phyloP scores from a whole-genome alignment of 352 stramenopile genomes.

The Elongisporangium anandrum region DNA sequence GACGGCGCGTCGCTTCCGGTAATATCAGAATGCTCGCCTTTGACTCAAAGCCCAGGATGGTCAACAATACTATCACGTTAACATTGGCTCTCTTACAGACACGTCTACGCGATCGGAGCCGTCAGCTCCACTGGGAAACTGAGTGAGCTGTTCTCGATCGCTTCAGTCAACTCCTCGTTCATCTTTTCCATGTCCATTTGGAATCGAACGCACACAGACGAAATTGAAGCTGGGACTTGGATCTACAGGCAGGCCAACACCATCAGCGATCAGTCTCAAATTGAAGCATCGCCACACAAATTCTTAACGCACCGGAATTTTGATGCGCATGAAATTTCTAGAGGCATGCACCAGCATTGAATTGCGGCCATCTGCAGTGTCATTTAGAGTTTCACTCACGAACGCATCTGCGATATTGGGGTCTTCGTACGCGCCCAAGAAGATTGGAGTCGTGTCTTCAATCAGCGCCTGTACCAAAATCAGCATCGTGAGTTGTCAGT shows the following conservation, averaged over 20 bases:
- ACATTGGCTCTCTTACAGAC: not conserved
- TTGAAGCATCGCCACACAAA: not conserved
- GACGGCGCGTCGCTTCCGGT: not conserved
- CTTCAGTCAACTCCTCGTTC: conserved; percentile 53
- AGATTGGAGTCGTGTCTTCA: conserved; percentile 54
- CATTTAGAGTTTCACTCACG: conserved; percentile 15
- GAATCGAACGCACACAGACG: conserved; percentile 31
- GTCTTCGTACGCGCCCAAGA: conserved; percentile 78
- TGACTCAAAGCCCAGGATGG: not conserved
- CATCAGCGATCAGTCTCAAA: not conserved
- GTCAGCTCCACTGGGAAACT: conserved; percentile 49
- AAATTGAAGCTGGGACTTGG: not conserved
- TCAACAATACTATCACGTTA: not conserved
- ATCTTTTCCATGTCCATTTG: conserved; percentile 63
- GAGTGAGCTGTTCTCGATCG: conserved; percentile 49
- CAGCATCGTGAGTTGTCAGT: not conserved
- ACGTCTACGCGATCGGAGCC: conserved; percentile 16
- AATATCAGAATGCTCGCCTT: not conserved
- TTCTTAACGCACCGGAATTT: conserved; percentile 25
- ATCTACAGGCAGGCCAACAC: conserved; percentile 14
- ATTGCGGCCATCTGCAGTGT: conserved; percentile 24
- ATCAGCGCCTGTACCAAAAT: conserved; percentile 24
- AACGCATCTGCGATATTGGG: conserved; percentile 75
- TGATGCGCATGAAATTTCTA: conserved; percentile 53
- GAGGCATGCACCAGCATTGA: conserved; percentile 44